These are phyloP conservation scores for Verticillium zaregamsianum DNA, from an alignment of 2,329 filamentous ascomycete genomes.

Conservation along the genomic window DNA sequence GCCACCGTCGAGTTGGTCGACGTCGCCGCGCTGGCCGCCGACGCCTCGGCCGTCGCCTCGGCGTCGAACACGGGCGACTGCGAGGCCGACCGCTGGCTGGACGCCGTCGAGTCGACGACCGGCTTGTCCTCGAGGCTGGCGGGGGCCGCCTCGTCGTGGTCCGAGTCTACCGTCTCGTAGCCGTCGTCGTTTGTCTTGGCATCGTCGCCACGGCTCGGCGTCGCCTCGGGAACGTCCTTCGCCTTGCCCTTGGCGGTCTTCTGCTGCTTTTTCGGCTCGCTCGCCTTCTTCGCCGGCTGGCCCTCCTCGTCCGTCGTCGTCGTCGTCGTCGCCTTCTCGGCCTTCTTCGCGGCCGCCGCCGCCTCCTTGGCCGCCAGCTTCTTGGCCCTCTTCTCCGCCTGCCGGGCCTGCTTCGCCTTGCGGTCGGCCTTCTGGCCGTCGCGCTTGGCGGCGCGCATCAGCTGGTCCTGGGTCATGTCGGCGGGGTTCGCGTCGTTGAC, in stretches of 20 bases:
- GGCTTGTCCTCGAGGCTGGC: constrained; percentile 26
- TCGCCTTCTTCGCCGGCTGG: constrained; percentile 5
- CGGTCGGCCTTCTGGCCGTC: constrained; percentile 3
- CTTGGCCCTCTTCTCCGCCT: constrained; percentile 45
- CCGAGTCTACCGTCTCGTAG: not conserved
- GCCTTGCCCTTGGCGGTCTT: not conserved
- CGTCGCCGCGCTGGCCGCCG: constrained; percentile 56
- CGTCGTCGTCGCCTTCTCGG: constrained; percentile 29
- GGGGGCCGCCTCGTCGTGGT: constrained; percentile 7
- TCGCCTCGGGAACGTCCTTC: not conserved
- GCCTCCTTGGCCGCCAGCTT: constrained; percentile 17
- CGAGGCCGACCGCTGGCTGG: constrained; percentile 43
- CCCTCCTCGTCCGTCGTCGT: constrained; percentile 21
- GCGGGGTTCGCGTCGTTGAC: constrained; percentile 13
- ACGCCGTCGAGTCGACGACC: constrained; percentile 36
- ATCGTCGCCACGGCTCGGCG: not conserved
- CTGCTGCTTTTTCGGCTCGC: not conserved
- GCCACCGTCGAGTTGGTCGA: constrained; percentile 65
- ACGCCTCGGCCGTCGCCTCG: constrained; percentile 30
- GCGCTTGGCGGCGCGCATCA: constrained; percentile 12
- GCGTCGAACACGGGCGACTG: constrained; percentile 60
- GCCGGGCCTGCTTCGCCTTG: constrained; percentile 27
- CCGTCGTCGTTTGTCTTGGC: not conserved
- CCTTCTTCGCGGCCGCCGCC: constrained; percentile 34
- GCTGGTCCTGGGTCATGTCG: constrained; percentile 14